Evolutionary conservation across 768 basidiomycete species (phyloP), one percentile per base, ranked within the genome.

Genomic region (Mycena olivaceomarginata): DNA sequence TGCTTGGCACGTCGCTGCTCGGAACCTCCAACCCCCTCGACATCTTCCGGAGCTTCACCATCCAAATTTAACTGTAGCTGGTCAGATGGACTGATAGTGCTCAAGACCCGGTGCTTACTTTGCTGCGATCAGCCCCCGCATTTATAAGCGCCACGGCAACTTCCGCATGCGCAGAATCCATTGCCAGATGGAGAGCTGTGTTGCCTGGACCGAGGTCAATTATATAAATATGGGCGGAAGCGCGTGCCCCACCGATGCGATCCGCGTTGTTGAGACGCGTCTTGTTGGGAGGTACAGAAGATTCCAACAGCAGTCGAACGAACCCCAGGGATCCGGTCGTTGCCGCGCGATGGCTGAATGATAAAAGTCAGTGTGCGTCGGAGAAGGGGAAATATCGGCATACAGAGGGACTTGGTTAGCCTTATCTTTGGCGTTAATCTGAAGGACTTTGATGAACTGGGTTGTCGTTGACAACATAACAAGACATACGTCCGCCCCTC

Each of bases 381-480:
- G 71, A 64, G 69, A 80, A 80, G 67, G 79, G 70, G 79, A 80
- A 76, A 68, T 56, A 59, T 53, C 74, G 70, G 79, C 95, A 67
- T 81, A 97, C 94, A 99, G 89, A 71, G 98, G 97, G 60, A 93
- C 88, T 86, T 99, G 98, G 83, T 95, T 97, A 57, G 98, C 97
- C 80, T 93, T 94, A 89, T 99, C 98, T 86, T 92, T 95, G 59
- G 95, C 95, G 82, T 99, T 99, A 87, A 98, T 95, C 96, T 99
- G 80, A 46, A 70, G 46, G 66, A 67, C 48, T 59, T 45, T 74
- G 41, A 83, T 83, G 83, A 85, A 80, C 82, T 71, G 81, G n/a
- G 69, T 80, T 82, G 84, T 80, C 84, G 82, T 81, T 79, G 82
- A 84, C 82, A 76, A 74, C 81, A 83, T 78, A 83, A 69, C 67